phyloP scores from a whole-genome alignment of 169 alveolate genomes.

The Plasmodium yoelii region DNA sequence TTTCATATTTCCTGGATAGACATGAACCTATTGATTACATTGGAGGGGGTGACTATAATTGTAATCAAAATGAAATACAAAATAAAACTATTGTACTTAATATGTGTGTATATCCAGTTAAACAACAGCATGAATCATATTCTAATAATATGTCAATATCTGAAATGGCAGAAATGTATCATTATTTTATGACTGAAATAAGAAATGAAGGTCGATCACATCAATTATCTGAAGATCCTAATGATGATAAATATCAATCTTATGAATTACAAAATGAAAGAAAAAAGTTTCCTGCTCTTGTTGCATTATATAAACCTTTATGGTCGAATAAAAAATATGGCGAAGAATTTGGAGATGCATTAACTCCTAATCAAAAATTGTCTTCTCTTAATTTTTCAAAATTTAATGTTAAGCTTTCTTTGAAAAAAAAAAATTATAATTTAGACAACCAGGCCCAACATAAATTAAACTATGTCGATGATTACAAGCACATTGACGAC shows the following conservation, averaged over 20 bases:
- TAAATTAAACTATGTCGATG: conserved; percentile 25
- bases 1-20: conserved; percentile 47
- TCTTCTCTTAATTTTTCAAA: conserved; percentile 6
- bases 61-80: conserved; percentile 46
- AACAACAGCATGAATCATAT: conserved; percentile 64
- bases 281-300: conserved; percentile 81
- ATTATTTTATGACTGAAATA: conserved; percentile 81
- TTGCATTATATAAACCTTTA: conserved; percentile 82
- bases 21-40: conserved; percentile 70
- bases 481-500: conserved; percentile 33
- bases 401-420: conserved; percentile 25
- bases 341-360: conserved; percentile 87
- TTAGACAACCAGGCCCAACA: neutral
- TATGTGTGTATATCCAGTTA: conserved; percentile 60
- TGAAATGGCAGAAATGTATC: conserved; percentile 88
- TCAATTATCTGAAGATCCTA: conserved; percentile 77
- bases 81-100: conserved; percentile 64
- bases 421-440: conserved; percentile 9
- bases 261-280: conserved; percentile 79
- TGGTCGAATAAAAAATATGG: conserved; percentile 86
- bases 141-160: conserved; percentile 75
- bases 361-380: conserved; percentile 67
- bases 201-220: conserved; percentile 84
- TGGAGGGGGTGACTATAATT: conserved; percentile 70
- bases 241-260: conserved; percentile 76